These are phyloP conservation scores for Erigeron canadensis DNA, from an alignment of 129 eudicot species.

Conservation along the genomic window DNA sequence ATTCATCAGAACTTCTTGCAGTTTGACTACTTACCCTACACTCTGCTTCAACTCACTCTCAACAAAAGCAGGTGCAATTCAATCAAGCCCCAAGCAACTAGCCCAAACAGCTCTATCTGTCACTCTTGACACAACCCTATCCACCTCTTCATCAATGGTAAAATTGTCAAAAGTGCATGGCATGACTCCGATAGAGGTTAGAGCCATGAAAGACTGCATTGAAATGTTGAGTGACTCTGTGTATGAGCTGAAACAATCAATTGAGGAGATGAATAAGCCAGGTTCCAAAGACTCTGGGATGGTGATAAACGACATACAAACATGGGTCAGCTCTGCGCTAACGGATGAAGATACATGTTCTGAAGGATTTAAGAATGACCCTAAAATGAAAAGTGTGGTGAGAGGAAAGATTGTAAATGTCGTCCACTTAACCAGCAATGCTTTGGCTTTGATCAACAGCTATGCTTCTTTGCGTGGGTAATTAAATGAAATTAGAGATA, in stretches of 20 bases:
- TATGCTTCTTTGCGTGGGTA: slow-evolving; percentile 40
- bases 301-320: slow-evolving; percentile 43
- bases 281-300: slow-evolving; percentile 21
- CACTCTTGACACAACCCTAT: slow-evolving; percentile 35
- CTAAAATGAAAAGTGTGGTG: slow-evolving; percentile 37
- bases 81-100: slow-evolving; percentile 38
- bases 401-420: slow-evolving; percentile 48
- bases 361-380: slow-evolving; percentile 49
- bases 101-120: slow-evolving; percentile 40
- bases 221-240: slow-evolving; percentile 44
- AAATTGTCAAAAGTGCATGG: slow-evolving; percentile 38
- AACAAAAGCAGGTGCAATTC: slow-evolving; percentile 33
- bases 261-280: slow-evolving; percentile 39
- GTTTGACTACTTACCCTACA: slow-evolving; percentile 41
- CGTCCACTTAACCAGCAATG: slow-evolving; percentile 57
- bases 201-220: slow-evolving; percentile 48
- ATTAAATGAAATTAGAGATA: neutral
- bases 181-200: slow-evolving; percentile 32
- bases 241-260: slow-evolving; percentile 31
- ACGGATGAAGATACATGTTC: slow-evolving; percentile 58
- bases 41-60: slow-evolving; percentile 49
- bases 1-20: slow-evolving; percentile 49
- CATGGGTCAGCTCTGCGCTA: slow-evolving; percentile 69
- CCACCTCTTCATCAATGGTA: slow-evolving; percentile 37
- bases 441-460: slow-evolving; percentile 52